These are phyloP conservation scores for Platanus orientalis DNA, from an alignment of 164 flowering plant genomes.

Conservation along the genomic window DNA sequence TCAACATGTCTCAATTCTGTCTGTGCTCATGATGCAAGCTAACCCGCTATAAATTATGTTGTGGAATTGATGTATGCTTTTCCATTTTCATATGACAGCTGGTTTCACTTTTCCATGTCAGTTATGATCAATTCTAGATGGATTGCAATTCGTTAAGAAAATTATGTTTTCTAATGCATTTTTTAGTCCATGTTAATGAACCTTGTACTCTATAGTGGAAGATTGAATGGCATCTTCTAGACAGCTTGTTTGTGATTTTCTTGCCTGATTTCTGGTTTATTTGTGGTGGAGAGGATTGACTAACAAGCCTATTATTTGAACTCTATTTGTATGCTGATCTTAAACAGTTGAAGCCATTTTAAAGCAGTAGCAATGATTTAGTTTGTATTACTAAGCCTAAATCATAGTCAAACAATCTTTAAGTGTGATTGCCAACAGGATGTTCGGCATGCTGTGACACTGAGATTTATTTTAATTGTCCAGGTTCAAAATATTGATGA, in stretches of 20 bases:
- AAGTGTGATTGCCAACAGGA: no score
- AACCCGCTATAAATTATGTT: slow-evolving; percentile 58
- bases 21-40: slow-evolving; percentile 63
- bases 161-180: no score
- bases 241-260: background rate
- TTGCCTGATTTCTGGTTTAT: background rate
- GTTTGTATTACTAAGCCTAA: no score
- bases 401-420: no score
- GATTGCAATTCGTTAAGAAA: background rate
- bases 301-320: no score
- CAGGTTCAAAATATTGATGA: no score
- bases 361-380: no score
- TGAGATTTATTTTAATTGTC: no score
- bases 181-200: no score
- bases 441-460: no score
- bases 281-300: background rate
- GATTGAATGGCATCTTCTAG: background rate
- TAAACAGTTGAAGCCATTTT: no score
- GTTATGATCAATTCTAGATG: slow-evolving; percentile 5
- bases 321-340: no score
- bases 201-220: background rate
- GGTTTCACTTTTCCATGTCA: slow-evolving; percentile 61
- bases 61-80: slow-evolving; percentile 69
- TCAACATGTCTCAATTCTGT: slow-evolving; percentile 59
- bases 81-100: slow-evolving; percentile 57